Conservation (phyloP, 768 basidiomycete genomes). For the Hericium rajendrae region DNA sequence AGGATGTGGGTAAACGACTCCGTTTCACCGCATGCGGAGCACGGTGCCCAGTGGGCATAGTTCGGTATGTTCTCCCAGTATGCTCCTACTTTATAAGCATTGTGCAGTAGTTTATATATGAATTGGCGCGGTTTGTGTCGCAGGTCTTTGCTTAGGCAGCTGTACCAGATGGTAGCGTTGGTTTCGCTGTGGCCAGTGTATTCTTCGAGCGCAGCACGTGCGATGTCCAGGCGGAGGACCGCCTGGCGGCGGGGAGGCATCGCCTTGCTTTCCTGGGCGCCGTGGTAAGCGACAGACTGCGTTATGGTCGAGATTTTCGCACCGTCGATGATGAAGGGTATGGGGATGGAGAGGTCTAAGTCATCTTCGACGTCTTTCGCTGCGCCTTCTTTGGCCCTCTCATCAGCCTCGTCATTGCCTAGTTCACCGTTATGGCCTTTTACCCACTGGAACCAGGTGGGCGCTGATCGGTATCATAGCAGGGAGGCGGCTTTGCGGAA, state of each 20-base stretch:
- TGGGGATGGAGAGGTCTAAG: background rate
- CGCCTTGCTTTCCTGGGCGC: background rate
- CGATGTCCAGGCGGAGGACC: background rate
- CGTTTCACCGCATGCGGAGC: background rate
- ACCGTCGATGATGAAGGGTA: background rate
- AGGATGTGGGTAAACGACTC: background rate
- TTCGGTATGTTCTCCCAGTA: background rate
- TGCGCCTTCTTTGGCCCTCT: background rate
- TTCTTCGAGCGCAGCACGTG: background rate
- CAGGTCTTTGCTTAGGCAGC: background rate
- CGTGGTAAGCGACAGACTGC: background rate
- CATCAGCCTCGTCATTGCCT: slow-evolving; percentile 10
- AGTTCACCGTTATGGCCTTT: slow-evolving; percentile 6
- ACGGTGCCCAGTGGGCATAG: background rate
- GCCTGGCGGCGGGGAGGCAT: background rate
- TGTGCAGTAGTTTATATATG: background rate
- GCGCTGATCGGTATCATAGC: background rate
- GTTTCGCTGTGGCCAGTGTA: background rate
- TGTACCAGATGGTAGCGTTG: background rate
- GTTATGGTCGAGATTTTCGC: background rate
- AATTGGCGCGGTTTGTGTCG: background rate
- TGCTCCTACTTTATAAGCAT: background rate
- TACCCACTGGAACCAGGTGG: slow-evolving; percentile 7
- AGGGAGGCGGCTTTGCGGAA: background rate
- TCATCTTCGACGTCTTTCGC: background rate